These are phyloP conservation scores for Chrysanthemum makinoi DNA, from an alignment of 129 eudicot species.

Conservation along the genomic window DNA sequence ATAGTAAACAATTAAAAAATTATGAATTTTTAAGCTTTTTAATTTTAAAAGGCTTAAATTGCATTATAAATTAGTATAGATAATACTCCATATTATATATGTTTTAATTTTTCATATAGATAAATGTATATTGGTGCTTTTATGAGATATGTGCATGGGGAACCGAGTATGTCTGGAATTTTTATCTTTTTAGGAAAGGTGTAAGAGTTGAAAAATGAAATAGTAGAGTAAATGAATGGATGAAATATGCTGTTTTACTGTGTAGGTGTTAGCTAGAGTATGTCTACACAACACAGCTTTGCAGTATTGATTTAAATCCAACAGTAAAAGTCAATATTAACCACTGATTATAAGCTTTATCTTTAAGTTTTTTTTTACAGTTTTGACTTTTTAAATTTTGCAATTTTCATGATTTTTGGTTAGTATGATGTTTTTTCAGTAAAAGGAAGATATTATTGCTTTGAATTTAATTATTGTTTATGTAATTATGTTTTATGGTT, in stretches of 20 bases:
- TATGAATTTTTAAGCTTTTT: too few species aligned
- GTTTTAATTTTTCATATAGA: not conserved
- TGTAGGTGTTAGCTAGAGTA: not conserved
- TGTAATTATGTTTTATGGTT: not conserved
- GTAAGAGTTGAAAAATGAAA: constrained; percentile 13
- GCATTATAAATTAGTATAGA: too few species aligned
- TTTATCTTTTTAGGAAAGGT: constrained; percentile 20
- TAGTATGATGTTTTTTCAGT: too few species aligned
- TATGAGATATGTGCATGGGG: constrained; percentile 2
- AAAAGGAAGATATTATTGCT: too few species aligned
- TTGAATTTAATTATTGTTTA: not conserved
- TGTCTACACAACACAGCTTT: constrained; percentile 13
- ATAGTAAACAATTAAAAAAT: too few species aligned
- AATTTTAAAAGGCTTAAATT: too few species aligned
- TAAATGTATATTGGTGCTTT: not conserved
- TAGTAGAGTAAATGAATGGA: constrained; percentile 20
- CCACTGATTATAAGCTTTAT: not conserved
- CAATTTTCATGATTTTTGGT: not conserved
- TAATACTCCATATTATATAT: too few species aligned
- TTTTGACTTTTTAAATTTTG: not conserved
- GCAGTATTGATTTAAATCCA: not conserved
- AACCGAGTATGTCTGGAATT: constrained; percentile 13
- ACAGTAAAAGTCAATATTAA: too few species aligned
- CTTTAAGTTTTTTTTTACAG: not conserved
- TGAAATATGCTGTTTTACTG: constrained; percentile 28